Evolutionary conservation across 768 basidiomycete species (phyloP).

Genomic region (Mycena kentingensis): DNA sequence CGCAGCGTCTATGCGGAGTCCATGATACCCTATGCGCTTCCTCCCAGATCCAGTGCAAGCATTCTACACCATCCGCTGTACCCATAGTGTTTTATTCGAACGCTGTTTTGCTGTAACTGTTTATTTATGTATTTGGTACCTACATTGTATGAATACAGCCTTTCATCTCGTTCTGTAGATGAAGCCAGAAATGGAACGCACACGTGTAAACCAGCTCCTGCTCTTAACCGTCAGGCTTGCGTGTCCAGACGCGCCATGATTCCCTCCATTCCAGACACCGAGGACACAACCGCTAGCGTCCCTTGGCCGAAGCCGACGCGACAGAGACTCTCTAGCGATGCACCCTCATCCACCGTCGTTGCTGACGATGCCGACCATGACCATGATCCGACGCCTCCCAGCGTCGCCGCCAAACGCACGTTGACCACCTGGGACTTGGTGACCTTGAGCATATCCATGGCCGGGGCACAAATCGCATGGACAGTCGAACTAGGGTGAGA

Average conservation of each 20-base stretch:
- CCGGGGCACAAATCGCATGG: conserved; percentile 93
- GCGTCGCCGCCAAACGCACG: conserved; percentile 31
- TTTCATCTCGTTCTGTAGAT: not conserved
- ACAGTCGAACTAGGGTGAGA: conserved; percentile 90
- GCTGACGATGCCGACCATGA: conserved; percentile 10
- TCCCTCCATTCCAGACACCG: conserved; percentile 60
- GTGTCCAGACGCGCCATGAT: conserved; percentile 48
- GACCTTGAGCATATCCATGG: conserved; percentile 89
- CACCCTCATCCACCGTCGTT: not conserved
- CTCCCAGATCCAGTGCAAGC: not conserved
- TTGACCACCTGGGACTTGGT: conserved; percentile 72
- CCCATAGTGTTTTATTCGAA: conserved; percentile 19
- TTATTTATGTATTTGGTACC: conserved; percentile 26
- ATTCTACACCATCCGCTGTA: conserved; percentile 7
- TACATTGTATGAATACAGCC: conserved; percentile 19
- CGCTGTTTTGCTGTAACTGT: conserved; percentile 18
- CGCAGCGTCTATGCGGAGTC: conserved; percentile 50
- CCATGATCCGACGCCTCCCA: conserved; percentile 10
- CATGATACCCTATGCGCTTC: conserved; percentile 34
- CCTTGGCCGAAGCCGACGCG: conserved; percentile 72
- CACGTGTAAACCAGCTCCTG: not conserved
- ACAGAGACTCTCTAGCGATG: conserved; percentile 21
- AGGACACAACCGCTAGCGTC: conserved; percentile 80
- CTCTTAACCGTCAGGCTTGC: not conserved
- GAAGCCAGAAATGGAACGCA: conserved; percentile 3